These are phyloP conservation scores for Panicum virgatum DNA, from an alignment of 202 grass and related monocot species.

Conservation along the genomic window DNA sequence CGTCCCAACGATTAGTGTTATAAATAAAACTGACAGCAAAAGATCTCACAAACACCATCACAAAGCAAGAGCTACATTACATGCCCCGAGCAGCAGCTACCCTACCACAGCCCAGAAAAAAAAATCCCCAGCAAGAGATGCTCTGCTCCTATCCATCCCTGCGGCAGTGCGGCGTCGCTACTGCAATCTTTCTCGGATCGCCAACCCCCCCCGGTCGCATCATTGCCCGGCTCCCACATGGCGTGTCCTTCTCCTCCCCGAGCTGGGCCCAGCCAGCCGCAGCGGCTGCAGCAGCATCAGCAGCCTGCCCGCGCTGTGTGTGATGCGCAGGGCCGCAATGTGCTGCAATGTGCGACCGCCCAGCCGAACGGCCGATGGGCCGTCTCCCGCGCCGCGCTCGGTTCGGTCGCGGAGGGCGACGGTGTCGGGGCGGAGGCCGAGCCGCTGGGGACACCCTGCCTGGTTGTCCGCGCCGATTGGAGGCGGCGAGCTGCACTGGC, in stretches of 20 bases:
- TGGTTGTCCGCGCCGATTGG: conserved; percentile 12
- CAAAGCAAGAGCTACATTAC: background rate
- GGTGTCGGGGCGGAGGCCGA: conserved; percentile 26
- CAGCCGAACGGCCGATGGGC: background rate
- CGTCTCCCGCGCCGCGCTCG: background rate
- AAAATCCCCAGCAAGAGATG: background rate
- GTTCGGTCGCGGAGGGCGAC: conserved; percentile 38
- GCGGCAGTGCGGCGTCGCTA: conserved; percentile 38
- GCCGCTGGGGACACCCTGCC: conserved; percentile 35
- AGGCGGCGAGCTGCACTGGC: background rate
- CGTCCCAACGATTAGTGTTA: background rate
- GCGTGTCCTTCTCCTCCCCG: conserved; percentile 4
- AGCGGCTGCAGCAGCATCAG: background rate
- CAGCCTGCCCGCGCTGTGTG: background rate
- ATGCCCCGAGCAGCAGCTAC: background rate
- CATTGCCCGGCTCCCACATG: conserved; percentile 42
- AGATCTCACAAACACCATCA: background rate
- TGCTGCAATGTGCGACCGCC: background rate
- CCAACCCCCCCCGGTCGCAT: conserved; percentile 11
- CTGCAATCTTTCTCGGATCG: conserved; percentile 14
- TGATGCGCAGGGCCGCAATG: conserved; percentile 20
- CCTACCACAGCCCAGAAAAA: background rate
- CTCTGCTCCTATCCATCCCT: conserved; percentile 30
- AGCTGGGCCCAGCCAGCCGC: background rate
- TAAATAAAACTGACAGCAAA: background rate